Evolutionary conservation across 108 stramenopile genomes (phyloP), one percentile per base, ranked within the genome.

Genomic region (Mediolabrus comicus): DNA sequence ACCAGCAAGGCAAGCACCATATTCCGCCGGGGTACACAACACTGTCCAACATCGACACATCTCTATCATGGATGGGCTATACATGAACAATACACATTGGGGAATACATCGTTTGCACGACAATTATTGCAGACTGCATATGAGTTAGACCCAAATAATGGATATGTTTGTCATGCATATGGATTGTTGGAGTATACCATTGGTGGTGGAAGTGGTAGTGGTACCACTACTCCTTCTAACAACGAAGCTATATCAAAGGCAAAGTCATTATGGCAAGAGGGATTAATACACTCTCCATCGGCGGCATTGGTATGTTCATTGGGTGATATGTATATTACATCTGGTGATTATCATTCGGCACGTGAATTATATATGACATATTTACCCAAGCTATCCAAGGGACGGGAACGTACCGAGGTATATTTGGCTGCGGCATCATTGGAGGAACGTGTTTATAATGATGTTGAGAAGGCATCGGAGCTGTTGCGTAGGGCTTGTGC

Each of bases 1-100:
- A 26, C 2, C 8, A 69, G 76, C 32, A 71, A 54, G 29, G 87
- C 86, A 13, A 60, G 85, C 9, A 13, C 66, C 22, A 88, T 87
- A 17, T 94, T 91, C 71, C 71, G 65, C 31, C 62, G 29, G 3
- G 92, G 92, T 2, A 87, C 84, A 0, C 8, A 36, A 4, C 43
- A 74, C 12, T 94, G 92, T 56, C 92, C 92, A 1, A 22, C 69
- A 0, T 84, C 74, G 32, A 70, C 91, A 12, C 87, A 90, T 70
- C 65, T 94, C 10, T 87, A 83, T 79, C 92, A 94, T 57, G 89
- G 75, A 12, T 94, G 88, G 88, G 92, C 90, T 13, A 77, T 87
- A 54, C 87, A 90, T 59, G 90, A 91, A 62, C 72, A 84, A 61
- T 49, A 49, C 46, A 80, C 82, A 1, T 52, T 72, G n/a, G 78